A percentile compares a stretch with the other conserved stretches of the same genome.
These are phyloP conservation scores for Fomitopsis schrenkii DNA, from an alignment of 1,284 basidiomycete genomes.

Conservation along the genomic window DNA sequence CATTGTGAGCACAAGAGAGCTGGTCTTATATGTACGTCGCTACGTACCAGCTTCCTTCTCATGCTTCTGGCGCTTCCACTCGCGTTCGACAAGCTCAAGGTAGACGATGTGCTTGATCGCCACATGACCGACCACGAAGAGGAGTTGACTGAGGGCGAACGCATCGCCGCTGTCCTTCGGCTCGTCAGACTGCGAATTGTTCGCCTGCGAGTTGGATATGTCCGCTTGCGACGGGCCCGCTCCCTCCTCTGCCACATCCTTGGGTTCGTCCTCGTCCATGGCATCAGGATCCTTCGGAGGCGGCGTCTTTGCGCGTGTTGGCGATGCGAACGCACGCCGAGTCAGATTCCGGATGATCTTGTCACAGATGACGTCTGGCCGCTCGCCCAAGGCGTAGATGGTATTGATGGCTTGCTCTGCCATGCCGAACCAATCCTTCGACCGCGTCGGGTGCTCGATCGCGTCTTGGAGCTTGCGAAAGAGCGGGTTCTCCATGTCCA, in stretches of 20 bases:
- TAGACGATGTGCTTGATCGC: slow-evolving; percentile 98
- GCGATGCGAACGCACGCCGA: slow-evolving; percentile 58
- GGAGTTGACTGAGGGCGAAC: slow-evolving; percentile 85
- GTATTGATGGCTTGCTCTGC: slow-evolving; percentile 98
- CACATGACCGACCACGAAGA: slow-evolving; percentile 95
- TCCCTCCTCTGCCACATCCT: slow-evolving; percentile 12
- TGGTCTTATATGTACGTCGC: not conserved
- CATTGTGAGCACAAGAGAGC: not conserved
- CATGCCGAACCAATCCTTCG: slow-evolving; percentile 94
- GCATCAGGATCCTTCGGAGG: slow-evolving; percentile 36
- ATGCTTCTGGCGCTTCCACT: slow-evolving; percentile 95
- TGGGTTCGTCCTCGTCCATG: slow-evolving; percentile 48
- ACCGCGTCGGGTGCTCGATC: slow-evolving; percentile 73
- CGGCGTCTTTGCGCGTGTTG: slow-evolving; percentile 16
- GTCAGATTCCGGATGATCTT: slow-evolving; percentile 83
- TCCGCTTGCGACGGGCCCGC: slow-evolving; percentile 1
- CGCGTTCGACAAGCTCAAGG: slow-evolving; percentile 94
- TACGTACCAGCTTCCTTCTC: slow-evolving; percentile 73
- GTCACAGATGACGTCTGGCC: slow-evolving; percentile 86
- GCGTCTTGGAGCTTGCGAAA: slow-evolving; percentile 82
- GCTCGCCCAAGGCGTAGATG: slow-evolving; percentile 91
- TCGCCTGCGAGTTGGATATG: not conserved
- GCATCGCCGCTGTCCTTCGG: slow-evolving; percentile 68
- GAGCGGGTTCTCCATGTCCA: slow-evolving; percentile 86
- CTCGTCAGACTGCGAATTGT: slow-evolving; percentile 16